Conservation (phyloP, 2,329 filamentous ascomycete species). For the Colletotrichum eleusines region DNA sequence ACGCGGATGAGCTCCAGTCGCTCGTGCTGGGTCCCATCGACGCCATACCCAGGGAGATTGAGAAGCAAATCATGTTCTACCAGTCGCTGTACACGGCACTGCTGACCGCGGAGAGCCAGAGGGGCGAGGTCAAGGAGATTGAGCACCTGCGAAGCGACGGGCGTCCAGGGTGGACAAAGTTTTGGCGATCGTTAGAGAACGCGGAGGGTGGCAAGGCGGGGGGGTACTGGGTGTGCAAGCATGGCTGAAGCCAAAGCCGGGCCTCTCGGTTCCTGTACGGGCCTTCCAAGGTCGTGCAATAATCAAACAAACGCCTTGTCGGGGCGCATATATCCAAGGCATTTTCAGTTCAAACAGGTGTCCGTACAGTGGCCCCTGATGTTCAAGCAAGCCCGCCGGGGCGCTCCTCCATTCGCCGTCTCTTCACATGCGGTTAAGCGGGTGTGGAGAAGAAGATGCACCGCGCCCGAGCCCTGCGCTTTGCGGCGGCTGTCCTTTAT, state of each 20-base stretch:
- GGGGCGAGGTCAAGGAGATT: constrained; percentile 27
- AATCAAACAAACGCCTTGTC: constrained; percentile 5
- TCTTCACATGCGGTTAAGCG: constrained; percentile 15
- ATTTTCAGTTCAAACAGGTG: constrained; percentile 31
- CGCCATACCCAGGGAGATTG: constrained; percentile 16
- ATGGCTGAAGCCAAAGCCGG: constrained; percentile 18
- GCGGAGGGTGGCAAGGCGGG: constrained; percentile 16
- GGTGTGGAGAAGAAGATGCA: neutral
- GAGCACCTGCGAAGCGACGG: constrained; percentile 37
- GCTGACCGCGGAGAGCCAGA: constrained; percentile 13
- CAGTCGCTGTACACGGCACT: constrained; percentile 39
- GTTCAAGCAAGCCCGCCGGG: constrained; percentile 8
- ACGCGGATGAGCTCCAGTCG: constrained; percentile 26
- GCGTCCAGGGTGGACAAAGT: constrained; percentile 40
- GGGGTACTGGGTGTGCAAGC: constrained; percentile 42
- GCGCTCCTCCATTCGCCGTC: neutral
- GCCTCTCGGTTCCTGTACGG: constrained; percentile 16
- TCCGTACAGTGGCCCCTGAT: constrained; percentile 1
- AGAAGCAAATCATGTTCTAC: constrained; percentile 38
- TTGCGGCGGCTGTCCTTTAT: constrained; percentile 21
- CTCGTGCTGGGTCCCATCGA: constrained; percentile 34
- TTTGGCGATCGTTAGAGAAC: constrained; percentile 34
- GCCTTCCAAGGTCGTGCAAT: constrained; percentile 16
- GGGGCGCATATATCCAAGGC: constrained; percentile 24
- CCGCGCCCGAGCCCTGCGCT: constrained; percentile 13